phyloP scores from a whole-genome alignment of 805 yeast species.

The Candida gorgasii region DNA sequence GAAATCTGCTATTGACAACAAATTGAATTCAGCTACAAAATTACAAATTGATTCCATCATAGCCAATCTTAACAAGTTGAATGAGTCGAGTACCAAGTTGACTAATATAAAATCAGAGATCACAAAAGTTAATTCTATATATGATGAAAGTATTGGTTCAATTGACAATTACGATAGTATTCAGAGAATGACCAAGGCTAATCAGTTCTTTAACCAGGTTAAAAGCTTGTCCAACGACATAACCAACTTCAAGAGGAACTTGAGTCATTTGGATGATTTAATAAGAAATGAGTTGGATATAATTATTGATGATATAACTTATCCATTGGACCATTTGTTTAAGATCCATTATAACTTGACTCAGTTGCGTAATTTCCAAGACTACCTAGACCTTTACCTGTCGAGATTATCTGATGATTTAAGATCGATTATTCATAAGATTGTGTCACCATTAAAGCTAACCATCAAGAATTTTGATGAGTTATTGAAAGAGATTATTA shows the following conservation, averaged over 20 bases:
- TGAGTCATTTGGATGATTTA: slow-evolving; percentile 51
- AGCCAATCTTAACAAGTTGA: slow-evolving; percentile 52
- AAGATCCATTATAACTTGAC: slow-evolving; percentile 70
- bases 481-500: slow-evolving; percentile 63
- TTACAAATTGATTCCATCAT: slow-evolving; percentile 59
- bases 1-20: slow-evolving; percentile 72
- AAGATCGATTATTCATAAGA: slow-evolving; percentile 60
- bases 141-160: slow-evolving; percentile 56
- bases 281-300: slow-evolving; percentile 47
- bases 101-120: slow-evolving; percentile 40
- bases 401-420: slow-evolving; percentile 57
- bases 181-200: slow-evolving; percentile 62
- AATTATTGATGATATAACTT: slow-evolving; percentile 32
- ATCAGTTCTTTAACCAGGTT: slow-evolving; percentile 72
- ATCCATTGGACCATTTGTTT: slow-evolving; percentile 56
- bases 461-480: slow-evolving; percentile 62
- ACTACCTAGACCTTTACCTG: slow-evolving; percentile 64
- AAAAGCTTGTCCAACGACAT: slow-evolving; percentile 65
- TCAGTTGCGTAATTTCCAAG: slow-evolving; percentile 74
- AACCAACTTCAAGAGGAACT: slow-evolving; percentile 50
- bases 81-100: slow-evolving; percentile 39
- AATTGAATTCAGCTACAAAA: slow-evolving; percentile 69
- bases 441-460: slow-evolving; percentile 49
- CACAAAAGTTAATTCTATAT: slow-evolving; percentile 48
- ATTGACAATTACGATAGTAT: slow-evolving; percentile 71